Conservation (phyloP, 2,329 filamentous ascomycete species). For the Eurotiales sp. region DNA sequence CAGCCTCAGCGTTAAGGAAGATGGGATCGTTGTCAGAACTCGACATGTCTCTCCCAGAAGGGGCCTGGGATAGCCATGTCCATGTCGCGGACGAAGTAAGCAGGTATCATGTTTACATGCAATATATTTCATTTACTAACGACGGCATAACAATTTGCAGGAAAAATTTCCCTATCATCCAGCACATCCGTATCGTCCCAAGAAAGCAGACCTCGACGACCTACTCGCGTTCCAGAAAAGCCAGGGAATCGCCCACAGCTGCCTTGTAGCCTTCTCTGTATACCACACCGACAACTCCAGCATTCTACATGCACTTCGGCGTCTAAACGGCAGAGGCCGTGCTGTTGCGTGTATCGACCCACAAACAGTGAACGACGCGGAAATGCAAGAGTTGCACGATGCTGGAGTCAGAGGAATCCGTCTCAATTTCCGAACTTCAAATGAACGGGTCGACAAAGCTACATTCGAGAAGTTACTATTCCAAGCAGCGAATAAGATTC, state of each 20-base stretch:
- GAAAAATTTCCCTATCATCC: conserved; percentile 8
- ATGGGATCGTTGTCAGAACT: not conserved
- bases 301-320: conserved; percentile 51
- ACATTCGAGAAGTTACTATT: not conserved
- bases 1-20: not conserved
- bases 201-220: conserved; percentile 10
- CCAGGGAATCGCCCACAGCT: conserved; percentile 7
- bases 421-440: conserved; percentile 47
- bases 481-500: conserved; percentile 1
- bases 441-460: not conserved
- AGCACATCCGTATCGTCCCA: conserved; percentile 7
- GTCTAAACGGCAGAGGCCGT: conserved; percentile 41
- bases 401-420: conserved; percentile 58
- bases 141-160: not conserved
- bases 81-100: conserved; percentile 11
- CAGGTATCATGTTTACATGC: not conserved
- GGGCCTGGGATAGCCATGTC: conserved; percentile 12
- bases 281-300: conserved; percentile 61
- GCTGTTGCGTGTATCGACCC: conserved; percentile 58
- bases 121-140: not conserved
- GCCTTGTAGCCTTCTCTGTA: conserved; percentile 57
- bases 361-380: conserved; percentile 31
- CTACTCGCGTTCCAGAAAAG: conserved; percentile 9
- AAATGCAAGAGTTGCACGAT: conserved; percentile 52
- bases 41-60: conserved; percentile 2